A percentile compares a stretch with the other conserved stretches of the same genome.
phyloP scores from a whole-genome alignment of 2,329 filamentous ascomycete genomes.

The Hymenoscyphus fructigenus region DNA sequence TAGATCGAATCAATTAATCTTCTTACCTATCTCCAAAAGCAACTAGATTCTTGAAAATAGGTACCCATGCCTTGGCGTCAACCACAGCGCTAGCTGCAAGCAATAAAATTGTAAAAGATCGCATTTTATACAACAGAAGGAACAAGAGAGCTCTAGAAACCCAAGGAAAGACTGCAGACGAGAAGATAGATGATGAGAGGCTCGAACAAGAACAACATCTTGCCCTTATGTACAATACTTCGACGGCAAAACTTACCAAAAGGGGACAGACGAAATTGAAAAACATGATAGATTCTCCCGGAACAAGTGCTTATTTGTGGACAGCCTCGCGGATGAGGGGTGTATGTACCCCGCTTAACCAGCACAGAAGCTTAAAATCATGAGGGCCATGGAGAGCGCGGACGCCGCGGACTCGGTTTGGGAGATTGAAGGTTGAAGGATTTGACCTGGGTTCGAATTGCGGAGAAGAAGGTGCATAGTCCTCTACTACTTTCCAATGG shows the following conservation, averaged over 20 bases:
- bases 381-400: not conserved
- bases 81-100: not conserved
- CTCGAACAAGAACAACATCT: not conserved
- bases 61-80: constrained; percentile 31
- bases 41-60: constrained; percentile 60
- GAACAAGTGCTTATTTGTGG: constrained; percentile 9
- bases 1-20: not conserved
- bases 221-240: not conserved
- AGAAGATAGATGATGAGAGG: not conserved
- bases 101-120: not conserved
- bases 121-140: not conserved
- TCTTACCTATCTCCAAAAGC: constrained; percentile 68
- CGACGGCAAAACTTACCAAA: not conserved
- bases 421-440: too few relatives aligned
- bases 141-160: not conserved
- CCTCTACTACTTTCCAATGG: too few relatives aligned
- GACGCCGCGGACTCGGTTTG: not conserved
- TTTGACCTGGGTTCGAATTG: too few relatives aligned
- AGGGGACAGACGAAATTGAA: not conserved
- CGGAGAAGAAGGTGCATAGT: too few relatives aligned
- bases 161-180: not conserved
- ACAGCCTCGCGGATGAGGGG: constrained; percentile 1
- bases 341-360: not conserved
- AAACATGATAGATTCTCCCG: constrained; percentile 11
- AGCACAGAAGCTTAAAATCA: not conserved